Conservation (phyloP, 345 rosid genomes). For the Passiflora organensis region DNA sequence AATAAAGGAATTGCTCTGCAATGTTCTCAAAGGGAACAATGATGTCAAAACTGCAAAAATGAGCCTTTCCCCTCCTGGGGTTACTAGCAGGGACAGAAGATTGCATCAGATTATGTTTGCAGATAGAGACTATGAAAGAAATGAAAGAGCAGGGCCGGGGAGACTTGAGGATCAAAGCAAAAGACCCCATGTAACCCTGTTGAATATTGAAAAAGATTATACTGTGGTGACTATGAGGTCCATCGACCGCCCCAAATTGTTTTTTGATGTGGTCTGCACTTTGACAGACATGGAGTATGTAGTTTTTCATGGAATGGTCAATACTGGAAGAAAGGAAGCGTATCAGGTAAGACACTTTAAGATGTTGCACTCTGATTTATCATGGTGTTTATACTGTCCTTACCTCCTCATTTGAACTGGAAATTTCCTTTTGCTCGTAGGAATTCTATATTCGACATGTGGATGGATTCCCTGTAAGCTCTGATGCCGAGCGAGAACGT, state of each 20-base stretch:
- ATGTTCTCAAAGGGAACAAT: conserved; percentile 59
- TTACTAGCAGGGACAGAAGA: conserved; percentile 65
- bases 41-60: conserved; percentile 58
- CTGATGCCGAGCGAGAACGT: conserved; percentile 54
- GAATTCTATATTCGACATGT: conserved; percentile 61
- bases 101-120: conserved; percentile 94
- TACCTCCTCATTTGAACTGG: too few relatives aligned
- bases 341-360: conserved; percentile 75
- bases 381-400: too few relatives aligned
- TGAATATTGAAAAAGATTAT: conserved; percentile 75
- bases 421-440: conserved; percentile 28
- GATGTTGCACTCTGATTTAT: not conserved
- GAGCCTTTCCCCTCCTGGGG: conserved; percentile 53
- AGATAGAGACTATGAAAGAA: conserved; percentile 82
- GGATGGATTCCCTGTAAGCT: conserved; percentile 52
- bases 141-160: conserved; percentile 33
- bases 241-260: conserved; percentile 71
- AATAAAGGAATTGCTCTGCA: conserved; percentile 58
- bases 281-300: conserved; percentile 92
- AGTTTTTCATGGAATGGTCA: conserved; percentile 85
- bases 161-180: conserved; percentile 31
- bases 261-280: conserved; percentile 86
- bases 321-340: conserved; percentile 61
- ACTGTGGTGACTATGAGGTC: conserved; percentile 78
- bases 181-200: conserved; percentile 61